Evolutionary conservation across 139 green algal genomes (phyloP).

Genomic region (Pseudopediastrum boryanum): DNA sequence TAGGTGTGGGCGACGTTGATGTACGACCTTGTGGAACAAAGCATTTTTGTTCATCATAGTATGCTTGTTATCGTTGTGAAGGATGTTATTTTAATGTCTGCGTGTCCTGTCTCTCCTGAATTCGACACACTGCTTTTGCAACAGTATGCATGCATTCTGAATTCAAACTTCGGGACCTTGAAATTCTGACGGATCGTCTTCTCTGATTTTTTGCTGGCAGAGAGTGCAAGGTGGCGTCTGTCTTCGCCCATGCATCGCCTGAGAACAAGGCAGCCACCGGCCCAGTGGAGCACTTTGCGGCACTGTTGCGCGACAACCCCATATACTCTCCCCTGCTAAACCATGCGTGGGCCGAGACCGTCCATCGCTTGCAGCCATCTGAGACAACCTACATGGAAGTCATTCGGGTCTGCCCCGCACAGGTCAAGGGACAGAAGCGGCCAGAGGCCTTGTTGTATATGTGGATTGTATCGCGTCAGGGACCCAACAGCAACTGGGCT

Average conservation of each 20-base stretch:
- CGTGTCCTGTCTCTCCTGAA: too few species aligned
- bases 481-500: background rate
- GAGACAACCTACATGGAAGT: slow-evolving; percentile 48
- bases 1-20: too few species aligned
- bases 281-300: slow-evolving; percentile 23
- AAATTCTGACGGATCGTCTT: background rate
- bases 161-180: background rate
- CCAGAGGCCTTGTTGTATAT: slow-evolving; percentile 18
- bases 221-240: slow-evolving; percentile 13
- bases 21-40: too few species aligned
- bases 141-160: too few species aligned
- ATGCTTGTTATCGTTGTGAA: too few species aligned
- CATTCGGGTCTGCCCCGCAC: slow-evolving; percentile 25
- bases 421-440: background rate
- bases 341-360: slow-evolving; percentile 38
- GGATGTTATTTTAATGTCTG: too few species aligned
- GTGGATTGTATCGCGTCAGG: slow-evolving; percentile 30
- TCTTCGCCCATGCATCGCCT: slow-evolving; percentile 24
- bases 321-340: slow-evolving; percentile 22
- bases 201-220: background rate
- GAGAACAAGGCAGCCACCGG: slow-evolving; percentile 35
- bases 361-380: slow-evolving; percentile 38
- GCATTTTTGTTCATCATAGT: too few species aligned
- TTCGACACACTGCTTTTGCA: too few species aligned
- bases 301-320: slow-evolving; percentile 5